Base-by-base conservation (phyloP, 1,284 basidiomycete genomes). In the Boletus nobilissimus region DNA sequence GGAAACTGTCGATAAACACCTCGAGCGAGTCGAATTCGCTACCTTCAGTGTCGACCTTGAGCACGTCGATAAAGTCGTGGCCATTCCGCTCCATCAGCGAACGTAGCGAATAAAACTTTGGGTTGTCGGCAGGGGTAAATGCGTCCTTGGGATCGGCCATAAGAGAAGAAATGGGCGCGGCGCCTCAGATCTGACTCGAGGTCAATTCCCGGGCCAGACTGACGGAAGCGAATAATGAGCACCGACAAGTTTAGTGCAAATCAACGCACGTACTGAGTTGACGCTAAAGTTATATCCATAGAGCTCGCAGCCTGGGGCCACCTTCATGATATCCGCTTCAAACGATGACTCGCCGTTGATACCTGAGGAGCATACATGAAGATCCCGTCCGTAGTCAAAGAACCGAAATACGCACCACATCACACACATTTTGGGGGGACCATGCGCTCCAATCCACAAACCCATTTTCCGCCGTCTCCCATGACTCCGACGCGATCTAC, bases 261-360 rank as follows among this genome's bases (percentile, higher is more conserved):
- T 60, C 18, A n/a, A 69, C n/a, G n/a, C 29, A 84, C n/a, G n/a
- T 75, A 89, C 89, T 18, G 84, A 82, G 18, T 80, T 77, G 38
- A 91, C 90, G 70, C 88, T 89, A 80, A 89, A 91, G 81, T 91
- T 90, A 79, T 91, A 91, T 48, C 90, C 90, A 82, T 87, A 91
- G 29, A 88, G 80, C 74, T 90, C 81, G 76, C 90, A 90, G 14
- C 82, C n/a, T n/a, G n/a, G n/a, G n/a, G n/a, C n/a, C n/a, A n/a
- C n/a, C n/a, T n/a, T n/a, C n/a, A n/a, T n/a, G n/a, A n/a, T n/a
- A n/a, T n/a, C n/a, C n/a, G n/a, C n/a, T n/a, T n/a, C n/a, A n/a
- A n/a, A n/a, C n/a, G n/a, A n/a, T n/a, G n/a, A n/a, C n/a, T n/a
- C n/a, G n/a, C n/a, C n/a, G n/a, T n/a, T n/a, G n/a, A n/a, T 80